phyloP scores from a whole-genome alignment of 345 rosid genomes.

The Capsella bursapastoris region DNA sequence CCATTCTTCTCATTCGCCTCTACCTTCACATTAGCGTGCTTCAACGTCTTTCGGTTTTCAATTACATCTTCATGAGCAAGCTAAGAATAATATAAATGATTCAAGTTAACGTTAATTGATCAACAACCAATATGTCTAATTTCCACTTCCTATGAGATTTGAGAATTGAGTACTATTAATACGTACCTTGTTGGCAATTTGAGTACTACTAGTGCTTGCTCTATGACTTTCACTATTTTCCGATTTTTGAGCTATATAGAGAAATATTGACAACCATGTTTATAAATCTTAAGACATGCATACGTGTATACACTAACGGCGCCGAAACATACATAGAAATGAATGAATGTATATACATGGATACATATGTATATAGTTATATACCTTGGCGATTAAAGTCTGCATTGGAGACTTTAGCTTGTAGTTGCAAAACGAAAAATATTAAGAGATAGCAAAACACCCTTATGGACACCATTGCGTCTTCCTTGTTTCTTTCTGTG shows the following conservation, averaged over 20 bases:
- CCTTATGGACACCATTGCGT: conserved; percentile 37
- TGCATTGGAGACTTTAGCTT: conserved; percentile 36
- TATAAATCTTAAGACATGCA: neutral
- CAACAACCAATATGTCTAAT: conserved; percentile 12
- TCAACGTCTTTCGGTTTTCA: conserved; percentile 32
- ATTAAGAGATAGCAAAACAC: conserved; percentile 30
- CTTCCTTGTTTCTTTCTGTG: conserved; percentile 8
- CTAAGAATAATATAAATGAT: conserved; percentile 19
- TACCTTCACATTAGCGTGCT: conserved; percentile 15
- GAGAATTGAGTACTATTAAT: neutral
- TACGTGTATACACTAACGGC: neutral
- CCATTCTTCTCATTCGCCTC: conserved; percentile 28
- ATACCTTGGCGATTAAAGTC: conserved; percentile 33
- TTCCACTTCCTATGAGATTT: neutral
- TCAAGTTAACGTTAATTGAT: neutral
- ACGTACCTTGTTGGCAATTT: conserved; percentile 24
- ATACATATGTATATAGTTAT: neutral
- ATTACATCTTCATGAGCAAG: conserved; percentile 1
- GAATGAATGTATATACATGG: neutral
- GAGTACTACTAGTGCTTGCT: conserved; percentile 18
- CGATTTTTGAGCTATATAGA: conserved; percentile 11
- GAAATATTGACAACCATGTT: neutral
- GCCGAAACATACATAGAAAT: neutral
- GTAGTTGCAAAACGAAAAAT: conserved; percentile 28
- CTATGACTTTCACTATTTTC: conserved; percentile 2